These are phyloP conservation scores for Alternaria ventricosa DNA, from an alignment of 2,329 filamentous ascomycete species.

Conservation along the genomic window DNA sequence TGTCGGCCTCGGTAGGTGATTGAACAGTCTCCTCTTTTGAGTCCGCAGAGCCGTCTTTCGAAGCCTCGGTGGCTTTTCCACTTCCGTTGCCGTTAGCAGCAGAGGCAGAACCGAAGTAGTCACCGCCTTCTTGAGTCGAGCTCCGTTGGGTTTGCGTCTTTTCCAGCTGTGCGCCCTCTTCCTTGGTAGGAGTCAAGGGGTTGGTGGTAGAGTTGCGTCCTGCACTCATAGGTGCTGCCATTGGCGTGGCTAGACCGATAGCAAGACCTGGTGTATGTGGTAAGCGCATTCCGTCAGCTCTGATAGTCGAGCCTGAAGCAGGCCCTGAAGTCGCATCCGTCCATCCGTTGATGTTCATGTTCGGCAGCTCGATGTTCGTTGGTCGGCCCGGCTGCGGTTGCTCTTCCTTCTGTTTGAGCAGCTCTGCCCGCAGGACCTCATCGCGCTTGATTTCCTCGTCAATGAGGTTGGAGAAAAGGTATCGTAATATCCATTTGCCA, in stretches of 20 bases:
- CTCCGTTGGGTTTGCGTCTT: slow-evolving; percentile 64
- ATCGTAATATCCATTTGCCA: slow-evolving; percentile 93
- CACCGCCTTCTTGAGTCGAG: slow-evolving; percentile 62
- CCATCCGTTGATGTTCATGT: slow-evolving; percentile 55
- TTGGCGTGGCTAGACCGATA: slow-evolving; percentile 79
- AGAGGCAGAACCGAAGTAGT: slow-evolving; percentile 68
- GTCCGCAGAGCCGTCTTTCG: slow-evolving; percentile 37
- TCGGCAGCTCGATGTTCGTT: slow-evolving; percentile 65
- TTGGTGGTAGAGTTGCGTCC: slow-evolving; percentile 44
- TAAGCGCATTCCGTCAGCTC: slow-evolving; percentile 66
- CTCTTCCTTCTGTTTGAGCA: slow-evolving; percentile 69
- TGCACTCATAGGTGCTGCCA: slow-evolving; percentile 46
- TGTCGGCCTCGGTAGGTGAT: slow-evolving; percentile 52
- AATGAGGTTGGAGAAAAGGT: slow-evolving; percentile 87
- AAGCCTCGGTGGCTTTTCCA: slow-evolving; percentile 30
- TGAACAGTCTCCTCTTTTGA: slow-evolving; percentile 36
- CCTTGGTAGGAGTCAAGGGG: slow-evolving; percentile 48
- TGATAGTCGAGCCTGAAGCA: slow-evolving; percentile 58
- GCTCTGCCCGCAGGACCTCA: slow-evolving; percentile 70
- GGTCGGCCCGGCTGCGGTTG: slow-evolving; percentile 66
- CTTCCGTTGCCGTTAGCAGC: slow-evolving; percentile 35
- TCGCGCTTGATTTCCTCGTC: slow-evolving; percentile 90
- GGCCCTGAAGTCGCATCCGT: slow-evolving; percentile 46
- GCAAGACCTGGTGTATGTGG: slow-evolving; percentile 74
- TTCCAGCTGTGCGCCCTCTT: slow-evolving; percentile 57